Base-by-base conservation (phyloP, 2,329 filamentous ascomycete genomes). In the Dothideomycetidae sp. region DNA sequence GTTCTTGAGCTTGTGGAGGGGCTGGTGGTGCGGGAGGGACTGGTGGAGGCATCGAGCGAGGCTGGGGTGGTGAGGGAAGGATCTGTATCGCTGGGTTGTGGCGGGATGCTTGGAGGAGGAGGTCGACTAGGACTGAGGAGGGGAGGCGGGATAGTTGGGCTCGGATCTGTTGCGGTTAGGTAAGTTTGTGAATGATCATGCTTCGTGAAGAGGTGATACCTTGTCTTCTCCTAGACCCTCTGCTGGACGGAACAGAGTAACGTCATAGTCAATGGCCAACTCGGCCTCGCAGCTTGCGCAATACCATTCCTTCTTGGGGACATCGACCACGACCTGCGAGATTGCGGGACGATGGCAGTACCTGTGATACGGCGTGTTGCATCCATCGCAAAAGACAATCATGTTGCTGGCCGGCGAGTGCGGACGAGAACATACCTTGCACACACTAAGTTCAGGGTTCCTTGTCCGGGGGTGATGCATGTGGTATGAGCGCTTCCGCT, bases 321-420 rank as follows among this genome's bases (percentile, higher is more conserved):
- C 70, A 23, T 67, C 67, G 32, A 86, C 70, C 13, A 79, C 72
- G 12, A 77, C 71, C 43, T 78, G 71, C n/a, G 70, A 67, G 42
- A 92, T 81, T 5, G 70, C 69, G 1, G 82, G 82, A 41, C 81
- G 70, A 54, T 92, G 82, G 51, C 83, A 92, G 49, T 74, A 73
- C 54, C 85, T 81, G 56, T 92, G 83, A 71, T 83, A 92, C 29
- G 76, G 73, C 18, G 68, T 66, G 53, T 83, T 81, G 61, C 83
- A 92, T 11, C 75, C 75, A 57, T 88, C 81, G 60, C 83, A 92
- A 56, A 86, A 84, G 2, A 90, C 81, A 53, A 92, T 86, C 59
- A 77, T 72, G 58, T 90, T 90, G 47, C 64, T 73, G n/a, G 64
- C 55, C 3, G 79, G 77, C 50, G 78, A 82, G 46, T 79, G 71